A percentile compares a stretch with the other conserved stretches of the same genome.
These are phyloP conservation scores for Ustilago sp. DNA, from an alignment of 1,284 basidiomycete genomes.

Conservation along the genomic window DNA sequence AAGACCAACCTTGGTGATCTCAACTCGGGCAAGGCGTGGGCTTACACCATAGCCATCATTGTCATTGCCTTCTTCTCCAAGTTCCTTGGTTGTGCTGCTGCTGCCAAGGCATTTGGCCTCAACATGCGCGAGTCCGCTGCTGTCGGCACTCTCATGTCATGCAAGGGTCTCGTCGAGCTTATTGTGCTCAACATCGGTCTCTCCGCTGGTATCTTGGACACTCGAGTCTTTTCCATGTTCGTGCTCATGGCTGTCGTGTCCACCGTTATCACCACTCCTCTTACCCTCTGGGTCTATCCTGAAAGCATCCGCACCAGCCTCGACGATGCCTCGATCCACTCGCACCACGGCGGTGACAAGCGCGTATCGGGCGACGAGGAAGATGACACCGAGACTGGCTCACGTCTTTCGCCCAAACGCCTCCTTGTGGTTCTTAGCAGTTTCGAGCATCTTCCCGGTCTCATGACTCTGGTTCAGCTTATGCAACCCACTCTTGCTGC, in stretches of 20 bases:
- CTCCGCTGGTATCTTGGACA: constrained; percentile 81
- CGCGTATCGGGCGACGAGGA: constrained; percentile 28
- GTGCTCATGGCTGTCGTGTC: constrained; percentile 86
- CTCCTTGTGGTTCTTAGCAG: constrained; percentile 90
- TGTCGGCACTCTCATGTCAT: constrained; percentile 90
- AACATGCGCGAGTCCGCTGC: constrained; percentile 83
- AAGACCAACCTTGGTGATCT: constrained; percentile 80
- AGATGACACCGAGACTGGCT: constrained; percentile 26
- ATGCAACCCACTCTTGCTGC: constrained; percentile 69
- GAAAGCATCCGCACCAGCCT: constrained; percentile 57
- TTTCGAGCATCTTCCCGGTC: constrained; percentile 81
- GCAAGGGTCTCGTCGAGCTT: constrained; percentile 82
- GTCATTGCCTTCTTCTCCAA: constrained; percentile 85
- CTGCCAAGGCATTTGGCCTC: constrained; percentile 79
- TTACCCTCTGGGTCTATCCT: constrained; percentile 83
- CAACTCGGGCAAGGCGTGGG: constrained; percentile 76
- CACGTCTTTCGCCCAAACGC: constrained; percentile 66
- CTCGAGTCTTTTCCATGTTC: constrained; percentile 81
- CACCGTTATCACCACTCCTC: constrained; percentile 89
- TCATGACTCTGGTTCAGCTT: constrained; percentile 73
- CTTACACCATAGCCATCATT: constrained; percentile 84
- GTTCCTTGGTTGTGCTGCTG: constrained; percentile 72
- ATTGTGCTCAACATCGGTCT: constrained; percentile 94
- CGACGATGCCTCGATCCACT: constrained; percentile 34
- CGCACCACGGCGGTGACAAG: constrained; percentile 37